Conservation (phyloP, 2,329 filamentous ascomycete species). For the Botrytis aclada region DNA sequence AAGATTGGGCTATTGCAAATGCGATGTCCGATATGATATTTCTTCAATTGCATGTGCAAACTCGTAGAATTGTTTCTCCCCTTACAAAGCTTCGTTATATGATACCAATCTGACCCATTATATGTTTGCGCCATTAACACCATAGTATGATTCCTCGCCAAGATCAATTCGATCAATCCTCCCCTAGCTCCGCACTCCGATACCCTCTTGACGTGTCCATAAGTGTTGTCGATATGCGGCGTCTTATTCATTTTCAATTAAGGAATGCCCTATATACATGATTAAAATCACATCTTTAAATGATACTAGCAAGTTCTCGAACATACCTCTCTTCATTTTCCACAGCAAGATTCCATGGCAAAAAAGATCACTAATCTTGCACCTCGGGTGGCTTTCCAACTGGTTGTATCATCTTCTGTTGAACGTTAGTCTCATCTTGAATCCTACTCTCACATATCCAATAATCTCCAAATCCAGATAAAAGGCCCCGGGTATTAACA, state of each 20-base stretch:
- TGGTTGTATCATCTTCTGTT: conserved; percentile 65
- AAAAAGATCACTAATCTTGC: conserved; percentile 38
- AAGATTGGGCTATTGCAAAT: neutral
- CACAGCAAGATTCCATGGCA: no score
- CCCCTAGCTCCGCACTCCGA: neutral
- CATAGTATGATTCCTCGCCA: neutral
- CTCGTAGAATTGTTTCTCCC: neutral
- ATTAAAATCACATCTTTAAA: neutral
- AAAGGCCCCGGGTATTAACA: neutral
- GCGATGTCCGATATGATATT: neutral
- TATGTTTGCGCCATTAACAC: conserved; percentile 7
- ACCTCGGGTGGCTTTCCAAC: conserved; percentile 65
- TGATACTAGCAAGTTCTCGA: neutral
- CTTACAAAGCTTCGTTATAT: neutral
- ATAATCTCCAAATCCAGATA: neutral
- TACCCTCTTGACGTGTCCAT: neutral
- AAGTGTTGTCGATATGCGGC: neutral
- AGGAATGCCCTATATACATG: neutral
- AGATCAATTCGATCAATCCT: neutral
- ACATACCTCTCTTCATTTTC: neutral
- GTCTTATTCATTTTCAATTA: neutral
- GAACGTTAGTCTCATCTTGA: conserved; percentile 17
- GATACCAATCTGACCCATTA: conserved; percentile 2
- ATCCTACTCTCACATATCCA: neutral
- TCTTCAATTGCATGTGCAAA: neutral